Percentiles rank a stretch among this genome's conserved stretches.
phyloP scores from a whole-genome alignment of 2,329 filamentous ascomycete genomes.

The Colletotrichum sublineola region DNA sequence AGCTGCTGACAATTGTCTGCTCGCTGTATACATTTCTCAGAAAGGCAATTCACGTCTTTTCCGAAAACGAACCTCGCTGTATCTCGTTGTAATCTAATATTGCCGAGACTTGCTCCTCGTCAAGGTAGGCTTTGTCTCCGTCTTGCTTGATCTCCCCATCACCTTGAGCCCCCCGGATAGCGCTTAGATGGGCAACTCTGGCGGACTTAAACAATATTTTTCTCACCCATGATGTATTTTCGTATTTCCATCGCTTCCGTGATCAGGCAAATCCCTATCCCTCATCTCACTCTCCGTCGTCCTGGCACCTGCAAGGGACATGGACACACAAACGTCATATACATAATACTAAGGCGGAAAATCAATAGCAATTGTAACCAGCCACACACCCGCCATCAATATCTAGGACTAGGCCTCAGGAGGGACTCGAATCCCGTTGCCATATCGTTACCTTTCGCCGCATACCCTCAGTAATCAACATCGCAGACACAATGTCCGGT shows the following conservation, averaged over 20 bases:
- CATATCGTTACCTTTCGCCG: conserved; percentile 6
- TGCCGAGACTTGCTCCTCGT: neutral
- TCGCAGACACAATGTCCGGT: conserved; percentile 48
- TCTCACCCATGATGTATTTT: neutral
- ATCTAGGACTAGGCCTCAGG: neutral
- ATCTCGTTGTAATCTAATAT: neutral
- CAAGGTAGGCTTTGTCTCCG: conserved; percentile 15
- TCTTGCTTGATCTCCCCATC: neutral
- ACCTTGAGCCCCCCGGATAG: neutral
- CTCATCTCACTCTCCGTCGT: neutral
- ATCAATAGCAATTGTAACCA: neutral
- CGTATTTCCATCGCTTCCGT: neutral
- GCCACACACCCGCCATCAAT: neutral
- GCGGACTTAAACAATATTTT: neutral
- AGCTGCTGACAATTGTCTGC: conserved; percentile 13
- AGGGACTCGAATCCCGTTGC: conserved; percentile 5
- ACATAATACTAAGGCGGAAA: neutral
- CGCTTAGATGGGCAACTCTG: neutral
- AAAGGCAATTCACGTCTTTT: neutral
- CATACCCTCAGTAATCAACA: conserved; percentile 7
- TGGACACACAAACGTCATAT: too few species aligned
- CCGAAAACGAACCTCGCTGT: neutral
- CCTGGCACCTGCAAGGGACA: neutral
- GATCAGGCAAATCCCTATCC: neutral
- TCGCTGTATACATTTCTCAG: neutral